These are phyloP conservation scores for Diutina siamensis DNA, from an alignment of 1,139 yeast species.

Conservation along the genomic window DNA sequence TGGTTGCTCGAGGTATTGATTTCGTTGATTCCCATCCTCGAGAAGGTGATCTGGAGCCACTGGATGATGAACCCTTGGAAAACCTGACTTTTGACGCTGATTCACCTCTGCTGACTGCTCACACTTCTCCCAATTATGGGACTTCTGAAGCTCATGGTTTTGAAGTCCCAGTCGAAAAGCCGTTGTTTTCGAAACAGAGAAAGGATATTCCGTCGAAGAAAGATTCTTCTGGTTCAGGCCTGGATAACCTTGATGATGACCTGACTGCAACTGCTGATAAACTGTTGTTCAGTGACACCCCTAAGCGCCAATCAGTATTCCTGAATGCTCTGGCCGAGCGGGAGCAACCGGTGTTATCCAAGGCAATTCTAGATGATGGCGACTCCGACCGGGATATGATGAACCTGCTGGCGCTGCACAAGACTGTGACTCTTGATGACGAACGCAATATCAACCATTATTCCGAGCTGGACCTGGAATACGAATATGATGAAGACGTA, in stretches of 20 bases:
- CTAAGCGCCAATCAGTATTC: neutral
- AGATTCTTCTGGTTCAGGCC: neutral
- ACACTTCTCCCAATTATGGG: neutral
- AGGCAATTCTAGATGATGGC: neutral
- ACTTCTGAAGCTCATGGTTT: neutral
- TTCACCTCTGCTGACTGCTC: conserved; percentile 2
- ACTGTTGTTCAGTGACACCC: conserved; percentile 4
- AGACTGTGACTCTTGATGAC: neutral
- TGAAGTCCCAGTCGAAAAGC: neutral
- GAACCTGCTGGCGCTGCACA: neutral
- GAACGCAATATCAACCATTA: neutral
- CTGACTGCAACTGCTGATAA: conserved; percentile 1
- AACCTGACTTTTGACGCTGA: neutral
- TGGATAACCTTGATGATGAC: neutral
- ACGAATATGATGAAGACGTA: neutral
- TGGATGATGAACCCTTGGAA: conserved; percentile 3
- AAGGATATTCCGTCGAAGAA: neutral
- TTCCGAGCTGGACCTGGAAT: conserved; percentile 6
- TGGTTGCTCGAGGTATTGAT: conserved; percentile 3
- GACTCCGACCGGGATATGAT: neutral
- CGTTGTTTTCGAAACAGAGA: neutral
- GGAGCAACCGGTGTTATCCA: neutral
- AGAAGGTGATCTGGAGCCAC: neutral
- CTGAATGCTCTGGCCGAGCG: neutral
- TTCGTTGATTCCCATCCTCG: neutral